phyloP scores from a whole-genome alignment of 768 basidiomycete species.

The Amanita polypyramis region DNA sequence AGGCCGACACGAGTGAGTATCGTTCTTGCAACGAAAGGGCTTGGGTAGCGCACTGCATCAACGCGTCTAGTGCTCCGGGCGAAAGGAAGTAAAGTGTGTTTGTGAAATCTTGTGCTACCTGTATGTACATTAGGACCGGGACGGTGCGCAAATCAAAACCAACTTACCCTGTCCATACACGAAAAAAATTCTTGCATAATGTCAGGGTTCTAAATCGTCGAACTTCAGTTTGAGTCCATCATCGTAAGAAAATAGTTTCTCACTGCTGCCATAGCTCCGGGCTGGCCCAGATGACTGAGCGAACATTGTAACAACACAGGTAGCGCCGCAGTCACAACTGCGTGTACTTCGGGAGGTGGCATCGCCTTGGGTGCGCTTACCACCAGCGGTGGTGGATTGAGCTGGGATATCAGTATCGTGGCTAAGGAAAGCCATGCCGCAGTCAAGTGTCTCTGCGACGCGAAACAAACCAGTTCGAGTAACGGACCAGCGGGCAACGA shows the following conservation, averaged over 20 bases:
- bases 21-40: conserved; percentile 70
- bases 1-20: conserved; percentile 75
- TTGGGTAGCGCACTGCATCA: conserved; percentile 60
- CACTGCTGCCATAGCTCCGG: conserved; percentile 64
- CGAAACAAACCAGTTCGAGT: conserved; percentile 66
- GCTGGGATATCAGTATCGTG: conserved; percentile 68
- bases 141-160: neutral
- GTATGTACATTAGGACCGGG: conserved; percentile 15
- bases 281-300: conserved; percentile 38
- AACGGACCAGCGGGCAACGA: conserved; percentile 77
- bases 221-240: neutral
- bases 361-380: conserved; percentile 33
- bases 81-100: conserved; percentile 52
- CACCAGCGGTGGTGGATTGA: conserved; percentile 60
- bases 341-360: conserved; percentile 44
- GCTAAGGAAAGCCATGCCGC: conserved; percentile 82
- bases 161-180: conserved; percentile 64
- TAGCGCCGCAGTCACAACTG: conserved; percentile 43
- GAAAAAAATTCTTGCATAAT: conserved; percentile 84
- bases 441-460: conserved; percentile 60
- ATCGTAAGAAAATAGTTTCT: conserved; percentile 15
- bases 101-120: conserved; percentile 51
- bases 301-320: conserved; percentile 50
- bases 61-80: conserved; percentile 47
- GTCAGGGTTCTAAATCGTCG: conserved; percentile 68